phyloP scores from a whole-genome alignment of 106 monocot genomes.

The Acorus calamus region DNA sequence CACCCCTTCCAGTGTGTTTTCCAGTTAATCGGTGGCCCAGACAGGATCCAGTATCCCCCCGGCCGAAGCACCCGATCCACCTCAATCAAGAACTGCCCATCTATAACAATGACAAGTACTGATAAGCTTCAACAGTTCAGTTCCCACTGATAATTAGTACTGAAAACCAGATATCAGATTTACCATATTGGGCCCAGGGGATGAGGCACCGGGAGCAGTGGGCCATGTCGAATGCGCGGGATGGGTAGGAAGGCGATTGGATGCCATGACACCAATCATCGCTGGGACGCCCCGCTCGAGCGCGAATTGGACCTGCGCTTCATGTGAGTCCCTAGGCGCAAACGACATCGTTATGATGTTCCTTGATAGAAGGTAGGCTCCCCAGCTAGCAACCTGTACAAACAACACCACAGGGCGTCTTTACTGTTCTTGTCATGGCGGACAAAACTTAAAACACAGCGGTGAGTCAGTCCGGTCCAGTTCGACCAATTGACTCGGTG shows the following conservation, averaged over 20 bases:
- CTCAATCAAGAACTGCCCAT: conserved; percentile 56
- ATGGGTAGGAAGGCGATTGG: conserved; percentile 70
- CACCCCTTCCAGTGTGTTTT: conserved; percentile 54
- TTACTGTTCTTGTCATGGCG: too few relatives aligned
- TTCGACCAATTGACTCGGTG: too few relatives aligned
- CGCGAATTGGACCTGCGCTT: conserved; percentile 69
- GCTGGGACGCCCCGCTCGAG: conserved; percentile 76
- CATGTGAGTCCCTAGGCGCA: conserved; percentile 55
- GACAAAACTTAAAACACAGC: too few relatives aligned
- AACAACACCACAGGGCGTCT: neutral
- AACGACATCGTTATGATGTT: conserved; percentile 48
- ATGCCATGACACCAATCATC: conserved; percentile 68
- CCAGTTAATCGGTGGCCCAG: conserved; percentile 79
- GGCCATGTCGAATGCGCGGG: conserved; percentile 75
- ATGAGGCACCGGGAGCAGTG: conserved; percentile 92
- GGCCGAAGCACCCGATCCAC: conserved; percentile 62
- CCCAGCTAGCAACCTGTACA: conserved; percentile 61
- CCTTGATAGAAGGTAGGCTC: conserved; percentile 50
- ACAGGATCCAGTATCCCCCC: conserved; percentile 76
- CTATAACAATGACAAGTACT: conserved; percentile 7
- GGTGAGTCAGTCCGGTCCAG: too few relatives aligned
- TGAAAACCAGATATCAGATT: neutral
- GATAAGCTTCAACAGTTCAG: neutral
- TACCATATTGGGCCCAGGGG: conserved; percentile 70
- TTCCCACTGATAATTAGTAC: neutral